Evolutionary conservation across 331 rosid genomes (phyloP), one percentile per base, ranked within the genome.

Genomic region (Acacia concinna): DNA sequence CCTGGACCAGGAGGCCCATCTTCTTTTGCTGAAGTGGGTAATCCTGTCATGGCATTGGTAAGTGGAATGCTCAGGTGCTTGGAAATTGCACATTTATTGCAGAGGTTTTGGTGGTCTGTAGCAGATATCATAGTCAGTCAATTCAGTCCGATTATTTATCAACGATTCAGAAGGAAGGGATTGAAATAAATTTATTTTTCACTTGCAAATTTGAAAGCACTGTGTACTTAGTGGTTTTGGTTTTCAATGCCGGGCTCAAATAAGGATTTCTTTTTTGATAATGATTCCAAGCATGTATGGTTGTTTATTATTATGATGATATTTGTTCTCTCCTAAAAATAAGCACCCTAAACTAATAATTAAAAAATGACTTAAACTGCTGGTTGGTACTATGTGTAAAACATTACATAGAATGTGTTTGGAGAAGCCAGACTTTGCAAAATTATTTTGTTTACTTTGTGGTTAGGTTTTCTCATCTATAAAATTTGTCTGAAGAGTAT

Each of bases 41-140:
- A 96, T 86, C 98, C 98, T 78, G 99, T 83, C 78, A 89, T 96
- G 97, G 93, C 99, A 86, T 79, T 96, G 97, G 99, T 96, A 91
- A 89, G 97, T 81, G 75, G 65, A 84, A 80, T 81, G 73, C 79
- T 73, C 47, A 32, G 31, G 52, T 32, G 47, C 15, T 71, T 63
- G 63, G 59, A 64, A 44, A 65, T 35, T 62, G 68, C 79, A 56
- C 73, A 76, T 74, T 51, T 15, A 35, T 51, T 66, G 44, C 38
- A 51, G 78, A 80, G 28, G 23, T 44, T 77, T 30, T 8, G 70
- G 46, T 21, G 30, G 23, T 47, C 65, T 64, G 56, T 32, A 66
- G 34, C 28, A 5, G 51, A 64, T 81, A 14, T 46, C 20, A 11
- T 20, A 31, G 38, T 44, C 64, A 13, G 51, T 44, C 20, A 51